Conservation (phyloP, 2,329 filamentous ascomycete genomes). For the Beauveria rudraprayagi region DNA sequence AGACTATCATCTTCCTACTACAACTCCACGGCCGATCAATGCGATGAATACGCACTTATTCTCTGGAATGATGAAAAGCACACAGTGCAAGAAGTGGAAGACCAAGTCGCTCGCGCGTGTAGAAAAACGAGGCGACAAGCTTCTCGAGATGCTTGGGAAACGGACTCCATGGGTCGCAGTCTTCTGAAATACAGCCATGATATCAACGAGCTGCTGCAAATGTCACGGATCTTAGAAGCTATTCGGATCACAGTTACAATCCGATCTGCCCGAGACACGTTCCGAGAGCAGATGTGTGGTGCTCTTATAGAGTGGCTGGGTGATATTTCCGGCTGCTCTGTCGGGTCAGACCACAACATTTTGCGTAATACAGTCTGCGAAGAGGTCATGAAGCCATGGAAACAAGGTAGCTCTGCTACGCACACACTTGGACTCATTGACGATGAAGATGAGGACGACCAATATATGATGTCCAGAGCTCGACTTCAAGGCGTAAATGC, state of each 20-base stretch:
- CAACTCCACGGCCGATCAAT: conserved; percentile 45
- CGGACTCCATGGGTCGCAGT: conserved; percentile 79
- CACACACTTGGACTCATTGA: conserved; percentile 50
- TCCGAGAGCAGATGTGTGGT: conserved; percentile 97
- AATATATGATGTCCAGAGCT: conserved; percentile 32
- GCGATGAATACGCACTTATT: conserved; percentile 67
- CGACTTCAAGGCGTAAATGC: conserved; percentile 27
- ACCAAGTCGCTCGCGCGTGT: conserved; percentile 87
- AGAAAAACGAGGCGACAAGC: conserved; percentile 62
- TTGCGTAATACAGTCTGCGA: conserved; percentile 80
- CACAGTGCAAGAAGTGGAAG: conserved; percentile 80
- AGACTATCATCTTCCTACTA: conserved; percentile 63
- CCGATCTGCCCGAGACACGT: conserved; percentile 85
- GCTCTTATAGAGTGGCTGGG: conserved; percentile 93
- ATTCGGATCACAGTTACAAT: conserved; percentile 96
- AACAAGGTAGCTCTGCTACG: conserved; percentile 71
- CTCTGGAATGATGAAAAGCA: conserved; percentile 99
- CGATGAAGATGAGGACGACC: conserved; percentile 40
- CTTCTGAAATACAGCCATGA: conserved; percentile 71
- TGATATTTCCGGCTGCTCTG: conserved; percentile 83
- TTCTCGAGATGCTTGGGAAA: conserved; percentile 71
- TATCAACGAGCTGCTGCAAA: conserved; percentile 62
- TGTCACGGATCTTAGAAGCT: conserved; percentile 82
- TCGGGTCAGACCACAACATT: conserved; percentile 71
- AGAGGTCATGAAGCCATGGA: conserved; percentile 83